Percentiles rank a stretch among this genome's conserved stretches.
Conservation (phyloP, 768 basidiomycete genomes). For the Suillus fuscotomentosus region DNA sequence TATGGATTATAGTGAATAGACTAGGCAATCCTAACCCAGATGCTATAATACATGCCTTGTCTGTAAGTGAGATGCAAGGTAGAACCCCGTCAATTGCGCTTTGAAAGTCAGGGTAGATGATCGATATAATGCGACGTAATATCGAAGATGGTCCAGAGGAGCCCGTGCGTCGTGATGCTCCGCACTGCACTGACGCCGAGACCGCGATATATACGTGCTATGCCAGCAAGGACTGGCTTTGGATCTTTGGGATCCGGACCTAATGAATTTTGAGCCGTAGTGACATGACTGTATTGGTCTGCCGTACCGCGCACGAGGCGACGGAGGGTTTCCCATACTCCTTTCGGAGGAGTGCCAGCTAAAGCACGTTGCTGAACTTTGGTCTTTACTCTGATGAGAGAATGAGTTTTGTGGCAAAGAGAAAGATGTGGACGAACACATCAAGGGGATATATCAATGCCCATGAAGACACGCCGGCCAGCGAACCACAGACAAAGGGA, state of each 20-base stretch:
- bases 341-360: slow-evolving; percentile 72
- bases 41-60: slow-evolving; percentile 26
- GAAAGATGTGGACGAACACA: slow-evolving; percentile 55
- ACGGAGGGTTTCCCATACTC: slow-evolving; percentile 68
- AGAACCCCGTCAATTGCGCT: background rate
- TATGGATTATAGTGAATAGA: slow-evolving; percentile 8
- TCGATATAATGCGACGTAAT: slow-evolving; percentile 75
- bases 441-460: slow-evolving; percentile 92
- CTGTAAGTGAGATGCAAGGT: slow-evolving; percentile 16
- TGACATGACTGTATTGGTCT: background rate
- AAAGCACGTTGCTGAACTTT: slow-evolving; percentile 93
- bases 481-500: slow-evolving; percentile 88
- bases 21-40: slow-evolving; percentile 7
- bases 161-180: slow-evolving; percentile 90
- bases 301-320: slow-evolving; percentile 76
- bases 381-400: slow-evolving; percentile 72
- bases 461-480: slow-evolving; percentile 90
- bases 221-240: slow-evolving; percentile 71
- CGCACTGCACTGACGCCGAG: slow-evolving; percentile 91
- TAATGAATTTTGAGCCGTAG: slow-evolving; percentile 25
- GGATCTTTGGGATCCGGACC: slow-evolving; percentile 80
- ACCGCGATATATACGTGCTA: slow-evolving; percentile 87
- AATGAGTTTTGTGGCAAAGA: background rate
- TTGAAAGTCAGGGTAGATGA: slow-evolving; percentile 37
- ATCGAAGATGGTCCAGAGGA: slow-evolving; percentile 94